These are phyloP conservation scores for Botrytis medusae DNA, from an alignment of 2,329 filamentous ascomycete genomes.

Conservation along the genomic window DNA sequence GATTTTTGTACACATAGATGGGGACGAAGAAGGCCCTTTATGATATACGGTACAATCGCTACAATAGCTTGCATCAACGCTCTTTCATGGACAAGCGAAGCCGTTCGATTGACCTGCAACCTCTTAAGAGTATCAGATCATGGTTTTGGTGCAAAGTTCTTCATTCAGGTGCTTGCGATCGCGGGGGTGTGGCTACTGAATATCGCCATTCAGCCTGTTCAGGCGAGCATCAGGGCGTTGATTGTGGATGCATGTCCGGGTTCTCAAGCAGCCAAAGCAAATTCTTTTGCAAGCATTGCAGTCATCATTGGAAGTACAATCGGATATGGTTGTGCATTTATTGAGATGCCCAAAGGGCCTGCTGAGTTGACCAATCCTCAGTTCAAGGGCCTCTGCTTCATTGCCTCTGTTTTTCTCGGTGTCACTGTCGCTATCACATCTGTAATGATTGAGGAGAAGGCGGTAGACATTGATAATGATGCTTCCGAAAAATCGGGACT, in stretches of 20 bases:
- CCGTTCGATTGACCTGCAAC: not conserved
- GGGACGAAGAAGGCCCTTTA: conserved; percentile 53
- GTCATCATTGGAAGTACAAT: conserved; percentile 38
- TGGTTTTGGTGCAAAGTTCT: not conserved
- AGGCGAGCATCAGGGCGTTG: conserved; percentile 38
- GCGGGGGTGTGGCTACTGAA: conserved; percentile 46
- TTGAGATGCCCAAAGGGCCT: not conserved
- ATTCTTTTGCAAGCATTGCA: conserved; percentile 37
- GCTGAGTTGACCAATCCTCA: not conserved
- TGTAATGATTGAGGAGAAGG: not conserved
- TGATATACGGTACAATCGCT: conserved; percentile 48
- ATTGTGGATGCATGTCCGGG: conserved; percentile 38
- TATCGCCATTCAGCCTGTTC: conserved; percentile 39
- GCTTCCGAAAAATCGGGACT: not conserved
- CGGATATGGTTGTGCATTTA: conserved; percentile 29
- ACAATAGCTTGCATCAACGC: conserved; percentile 45
- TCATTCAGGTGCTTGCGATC: conserved; percentile 44
- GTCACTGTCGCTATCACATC: not conserved
- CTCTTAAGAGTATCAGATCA: not conserved
- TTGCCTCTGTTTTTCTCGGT: not conserved
- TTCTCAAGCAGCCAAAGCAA: conserved; percentile 38
- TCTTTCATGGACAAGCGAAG: not conserved
- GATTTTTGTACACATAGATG: conserved; percentile 46
- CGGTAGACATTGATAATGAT: not conserved
- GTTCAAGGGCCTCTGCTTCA: not conserved